These are phyloP conservation scores for Termitomyces sp. DNA, from an alignment of 768 basidiomycete species.

Conservation along the genomic window DNA sequence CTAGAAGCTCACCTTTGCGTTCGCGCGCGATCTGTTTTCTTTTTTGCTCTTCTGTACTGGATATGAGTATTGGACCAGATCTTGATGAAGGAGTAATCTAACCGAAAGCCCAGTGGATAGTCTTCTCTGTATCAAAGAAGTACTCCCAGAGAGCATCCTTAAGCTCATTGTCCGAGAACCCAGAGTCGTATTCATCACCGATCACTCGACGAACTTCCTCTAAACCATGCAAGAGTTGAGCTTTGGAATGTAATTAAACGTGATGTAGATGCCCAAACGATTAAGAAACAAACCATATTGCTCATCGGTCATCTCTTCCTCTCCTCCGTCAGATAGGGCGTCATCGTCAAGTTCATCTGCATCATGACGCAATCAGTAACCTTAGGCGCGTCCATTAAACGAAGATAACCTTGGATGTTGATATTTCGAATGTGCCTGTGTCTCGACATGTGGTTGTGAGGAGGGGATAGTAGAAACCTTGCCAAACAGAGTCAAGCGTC, in stretches of 20 bases:
- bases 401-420: constrained; percentile 57
- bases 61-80: constrained; percentile 9
- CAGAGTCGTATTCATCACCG: constrained; percentile 58
- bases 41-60: constrained; percentile 58
- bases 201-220: constrained; percentile 63
- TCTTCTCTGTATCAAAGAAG: constrained; percentile 79
- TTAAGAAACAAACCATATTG: constrained; percentile 54
- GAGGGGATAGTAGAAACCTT: too few relatives aligned
- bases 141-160: constrained; percentile 80
- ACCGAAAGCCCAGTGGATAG: constrained; percentile 74
- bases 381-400: not conserved
- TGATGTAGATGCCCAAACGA: not conserved
- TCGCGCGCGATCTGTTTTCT: constrained; percentile 58
- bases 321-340: constrained; percentile 70
- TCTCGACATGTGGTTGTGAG: constrained; percentile 95
- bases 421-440: constrained; percentile 88
- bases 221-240: constrained; percentile 65
- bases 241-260: constrained; percentile 25
- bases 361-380: constrained; percentile 1
- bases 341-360: constrained; percentile 88
- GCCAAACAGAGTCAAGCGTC: constrained; percentile 7
- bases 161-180: constrained; percentile 69
- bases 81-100: constrained; percentile 18
- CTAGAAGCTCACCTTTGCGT: constrained; percentile 74
- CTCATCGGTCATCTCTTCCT: constrained; percentile 75